A percentile compares a stretch with the other conserved stretches of the same genome.
Evolutionary conservation across 2,329 filamentous ascomycete species (phyloP).

Genomic region (Ascochyta koolunga): DNA sequence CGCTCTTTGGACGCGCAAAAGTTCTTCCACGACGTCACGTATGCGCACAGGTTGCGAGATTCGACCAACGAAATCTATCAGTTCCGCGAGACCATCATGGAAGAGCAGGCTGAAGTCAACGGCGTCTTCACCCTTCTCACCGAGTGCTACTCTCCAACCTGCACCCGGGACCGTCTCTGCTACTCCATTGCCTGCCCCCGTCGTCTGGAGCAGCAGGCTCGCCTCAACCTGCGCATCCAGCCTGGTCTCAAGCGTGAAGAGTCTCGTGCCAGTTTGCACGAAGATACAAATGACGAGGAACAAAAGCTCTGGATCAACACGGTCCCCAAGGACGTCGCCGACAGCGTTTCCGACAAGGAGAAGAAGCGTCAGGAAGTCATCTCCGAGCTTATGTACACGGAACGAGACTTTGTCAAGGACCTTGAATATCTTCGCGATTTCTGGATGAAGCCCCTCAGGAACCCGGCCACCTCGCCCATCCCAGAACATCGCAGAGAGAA

Average conservation of each 20-base stretch:
- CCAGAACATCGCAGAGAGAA: constrained; percentile 85
- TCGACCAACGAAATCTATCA: constrained; percentile 96
- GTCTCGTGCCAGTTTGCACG: constrained; percentile 75
- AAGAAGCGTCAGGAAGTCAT: constrained; percentile 99
- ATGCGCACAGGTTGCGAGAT: constrained; percentile 93
- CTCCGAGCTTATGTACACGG: constrained; percentile 97
- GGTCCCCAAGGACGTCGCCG: constrained; percentile 91
- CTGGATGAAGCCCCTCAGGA: constrained; percentile 91
- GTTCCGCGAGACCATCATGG: constrained; percentile 90
- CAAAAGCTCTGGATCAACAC: constrained; percentile 99
- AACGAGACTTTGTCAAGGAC: constrained; percentile 98
- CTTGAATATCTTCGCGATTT: constrained; percentile 97
- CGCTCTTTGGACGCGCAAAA: constrained; percentile 95
- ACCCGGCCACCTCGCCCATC: constrained; percentile 75
- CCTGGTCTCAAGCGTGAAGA: constrained; percentile 79
- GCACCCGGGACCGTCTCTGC: constrained; percentile 91
- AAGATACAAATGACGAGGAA: constrained; percentile 89
- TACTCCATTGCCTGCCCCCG: constrained; percentile 98
- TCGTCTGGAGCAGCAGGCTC: constrained; percentile 90
- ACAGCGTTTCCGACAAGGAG: constrained; percentile 85
- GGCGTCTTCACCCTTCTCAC: constrained; percentile 95
- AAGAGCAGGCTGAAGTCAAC: constrained; percentile 84
- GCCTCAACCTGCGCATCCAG: constrained; percentile 90
- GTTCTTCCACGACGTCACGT: constrained; percentile 99
- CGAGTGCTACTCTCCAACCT: constrained; percentile 97